Evolutionary conservation across 345 rosid genomes (phyloP).

Genomic region (Sonneratia caseolaris): DNA sequence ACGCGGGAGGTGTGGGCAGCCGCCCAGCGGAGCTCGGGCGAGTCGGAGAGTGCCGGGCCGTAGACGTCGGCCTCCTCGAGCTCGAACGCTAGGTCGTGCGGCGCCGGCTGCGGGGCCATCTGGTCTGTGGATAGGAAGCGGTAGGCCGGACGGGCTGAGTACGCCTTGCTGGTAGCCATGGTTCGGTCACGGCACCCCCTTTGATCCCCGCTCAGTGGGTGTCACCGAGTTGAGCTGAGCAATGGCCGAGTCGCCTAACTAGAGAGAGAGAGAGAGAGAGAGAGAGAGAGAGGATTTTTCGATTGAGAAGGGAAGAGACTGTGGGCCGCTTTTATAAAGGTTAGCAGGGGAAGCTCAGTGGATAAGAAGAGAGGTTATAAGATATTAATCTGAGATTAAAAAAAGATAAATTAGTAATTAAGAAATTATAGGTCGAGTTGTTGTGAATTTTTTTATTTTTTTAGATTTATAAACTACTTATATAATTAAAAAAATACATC

Average conservation of each 20-base stretch:
- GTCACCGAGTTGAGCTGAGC: neutral
- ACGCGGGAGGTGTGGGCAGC: slow-evolving; percentile 17
- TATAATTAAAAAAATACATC: too few species aligned
- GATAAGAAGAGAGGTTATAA: neutral
- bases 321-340: slow-evolving; percentile 9
- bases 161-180: slow-evolving; percentile 74
- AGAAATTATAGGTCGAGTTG: neutral
- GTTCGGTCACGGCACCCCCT: neutral
- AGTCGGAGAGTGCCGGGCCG: slow-evolving; percentile 30
- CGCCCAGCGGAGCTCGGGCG: slow-evolving; percentile 50
- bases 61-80: slow-evolving; percentile 84
- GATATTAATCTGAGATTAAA: too few species aligned
- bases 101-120: slow-evolving; percentile 11
- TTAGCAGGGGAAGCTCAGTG: neutral
- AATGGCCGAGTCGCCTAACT: neutral
- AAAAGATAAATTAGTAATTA: too few species aligned
- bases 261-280: neutral
- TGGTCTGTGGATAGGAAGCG: slow-evolving; percentile 54
- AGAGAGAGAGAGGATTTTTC: neutral
- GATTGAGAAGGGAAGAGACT: too few species aligned
- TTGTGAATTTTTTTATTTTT: too few species aligned
- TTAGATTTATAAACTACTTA: too few species aligned
- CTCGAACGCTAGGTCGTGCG: slow-evolving; percentile 36
- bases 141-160: slow-evolving; percentile 49
- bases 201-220: neutral